A percentile compares a stretch with the other conserved stretches of the same genome.
Evolutionary conservation across 2,329 filamentous ascomycete species (phyloP).

Genomic region (Ophiostoma quercus): DNA sequence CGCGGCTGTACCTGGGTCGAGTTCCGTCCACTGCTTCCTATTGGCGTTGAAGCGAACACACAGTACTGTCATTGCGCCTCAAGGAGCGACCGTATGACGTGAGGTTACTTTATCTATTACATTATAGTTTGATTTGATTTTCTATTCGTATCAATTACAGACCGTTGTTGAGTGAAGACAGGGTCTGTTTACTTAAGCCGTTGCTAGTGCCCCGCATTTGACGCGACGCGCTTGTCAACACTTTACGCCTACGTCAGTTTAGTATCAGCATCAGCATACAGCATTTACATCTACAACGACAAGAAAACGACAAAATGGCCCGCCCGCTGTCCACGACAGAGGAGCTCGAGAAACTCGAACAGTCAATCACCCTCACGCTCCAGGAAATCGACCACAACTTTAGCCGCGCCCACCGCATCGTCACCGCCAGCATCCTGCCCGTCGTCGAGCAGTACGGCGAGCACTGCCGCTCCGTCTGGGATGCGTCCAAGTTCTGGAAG

Average conservation of each 20-base stretch:
- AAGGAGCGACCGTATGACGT: background rate
- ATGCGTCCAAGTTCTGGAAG: slow-evolving; percentile 99
- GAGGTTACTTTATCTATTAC: background rate
- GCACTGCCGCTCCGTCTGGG: slow-evolving; percentile 91
- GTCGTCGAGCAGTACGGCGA: slow-evolving; percentile 93
- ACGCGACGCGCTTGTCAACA: slow-evolving; percentile 9
- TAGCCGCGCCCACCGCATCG: slow-evolving; percentile 90
- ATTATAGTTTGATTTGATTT: background rate
- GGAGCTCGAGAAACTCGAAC: slow-evolving; percentile 91
- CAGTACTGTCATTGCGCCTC: no score
- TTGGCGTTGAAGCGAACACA: background rate
- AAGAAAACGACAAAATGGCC: slow-evolving; percentile 28
- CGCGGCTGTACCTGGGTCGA: background rate
- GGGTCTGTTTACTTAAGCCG: background rate
- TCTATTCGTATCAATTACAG: no score
- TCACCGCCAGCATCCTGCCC: slow-evolving; percentile 87
- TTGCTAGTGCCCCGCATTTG: background rate
- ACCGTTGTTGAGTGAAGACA: no score
- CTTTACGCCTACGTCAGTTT: background rate
- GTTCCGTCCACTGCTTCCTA: background rate
- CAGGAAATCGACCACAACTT: slow-evolving; percentile 99
- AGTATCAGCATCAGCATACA: no score
- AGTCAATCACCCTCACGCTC: slow-evolving; percentile 91
- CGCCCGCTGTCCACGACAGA: slow-evolving; percentile 74
- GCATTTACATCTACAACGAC: no score